These are phyloP conservation scores for Metschnikowia shivogae DNA, from an alignment of 805 yeast genomes.

Conservation along the genomic window DNA sequence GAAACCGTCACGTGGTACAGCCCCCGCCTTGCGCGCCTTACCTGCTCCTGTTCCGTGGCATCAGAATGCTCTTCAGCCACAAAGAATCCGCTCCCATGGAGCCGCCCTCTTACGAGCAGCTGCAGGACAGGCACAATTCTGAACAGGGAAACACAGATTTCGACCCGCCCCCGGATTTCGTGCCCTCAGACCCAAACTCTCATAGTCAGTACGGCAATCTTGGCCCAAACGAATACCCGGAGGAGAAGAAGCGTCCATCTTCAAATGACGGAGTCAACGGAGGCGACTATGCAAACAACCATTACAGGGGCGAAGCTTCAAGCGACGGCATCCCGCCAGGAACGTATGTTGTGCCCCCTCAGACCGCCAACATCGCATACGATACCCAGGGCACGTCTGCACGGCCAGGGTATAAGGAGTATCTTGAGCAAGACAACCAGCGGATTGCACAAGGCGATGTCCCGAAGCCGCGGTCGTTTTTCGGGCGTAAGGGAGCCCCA, in stretches of 20 bases:
- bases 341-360: slow-evolving; percentile 27
- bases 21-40: neutral
- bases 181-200: neutral
- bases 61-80: slow-evolving; percentile 2
- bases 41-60: neutral
- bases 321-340: slow-evolving; percentile 6
- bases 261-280: neutral
- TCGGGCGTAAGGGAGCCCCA: slow-evolving; percentile 32
- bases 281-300: neutral
- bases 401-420: slow-evolving; percentile 36
- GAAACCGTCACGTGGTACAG: neutral
- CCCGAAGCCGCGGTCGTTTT: slow-evolving; percentile 26
- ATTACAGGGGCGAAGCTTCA: neutral
- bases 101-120: slow-evolving; percentile 19
- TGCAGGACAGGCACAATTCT: slow-evolving; percentile 2
- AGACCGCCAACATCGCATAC: slow-evolving; percentile 32
- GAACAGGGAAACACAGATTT: neutral
- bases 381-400: slow-evolving; percentile 33
- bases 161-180: slow-evolving; percentile 1
- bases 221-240: slow-evolving; percentile 18
- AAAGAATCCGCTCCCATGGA: slow-evolving; percentile 3
- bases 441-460: slow-evolving; percentile 29
- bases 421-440: slow-evolving; percentile 28
- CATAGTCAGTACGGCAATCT: slow-evolving; percentile 4
- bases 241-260: slow-evolving; percentile 10